These are phyloP conservation scores for Xylaria hypoxylon DNA, from an alignment of 2,329 filamentous ascomycete species.

Conservation along the genomic window DNA sequence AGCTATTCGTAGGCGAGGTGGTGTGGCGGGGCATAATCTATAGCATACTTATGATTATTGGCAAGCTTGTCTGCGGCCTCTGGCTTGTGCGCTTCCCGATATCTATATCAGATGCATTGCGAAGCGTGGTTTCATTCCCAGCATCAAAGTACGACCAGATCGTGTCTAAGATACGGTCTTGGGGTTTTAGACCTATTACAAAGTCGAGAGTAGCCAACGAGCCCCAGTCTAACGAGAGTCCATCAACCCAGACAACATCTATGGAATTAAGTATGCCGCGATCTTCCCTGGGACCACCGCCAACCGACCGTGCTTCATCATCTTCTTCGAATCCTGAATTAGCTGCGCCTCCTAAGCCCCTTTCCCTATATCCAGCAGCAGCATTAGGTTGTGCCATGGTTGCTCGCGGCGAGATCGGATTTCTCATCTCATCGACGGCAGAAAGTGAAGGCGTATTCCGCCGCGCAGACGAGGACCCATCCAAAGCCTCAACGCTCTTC, in stretches of 20 bases:
- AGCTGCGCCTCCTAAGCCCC: conserved; percentile 58
- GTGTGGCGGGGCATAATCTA: conserved; percentile 82
- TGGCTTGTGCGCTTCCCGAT: conserved; percentile 63
- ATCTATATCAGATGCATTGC: conserved; percentile 28
- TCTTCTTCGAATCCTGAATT: conserved; percentile 14
- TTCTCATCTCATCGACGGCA: conserved; percentile 77
- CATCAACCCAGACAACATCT: neutral
- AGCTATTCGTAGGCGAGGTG: conserved; percentile 72
- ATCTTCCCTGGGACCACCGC: neutral
- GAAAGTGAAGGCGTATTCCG: conserved; percentile 63
- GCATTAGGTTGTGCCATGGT: conserved; percentile 78
- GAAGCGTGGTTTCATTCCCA: conserved; percentile 19
- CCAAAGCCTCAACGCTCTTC: conserved; percentile 58
- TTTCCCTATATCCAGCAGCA: conserved; percentile 74
- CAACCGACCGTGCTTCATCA: neutral
- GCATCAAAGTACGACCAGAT: conserved; percentile 28
- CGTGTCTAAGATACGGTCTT: conserved; percentile 36
- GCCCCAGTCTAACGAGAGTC: neutral
- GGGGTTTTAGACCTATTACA: neutral
- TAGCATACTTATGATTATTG: conserved; percentile 74
- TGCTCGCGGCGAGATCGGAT: conserved; percentile 82
- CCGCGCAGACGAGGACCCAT: conserved; percentile 29
- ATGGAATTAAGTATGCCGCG: neutral
- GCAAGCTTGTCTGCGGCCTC: conserved; percentile 69
- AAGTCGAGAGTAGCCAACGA: conserved; percentile 10